Percentiles rank a stretch among this genome's conserved stretches.
These are phyloP conservation scores for Exsudoporus frostii DNA, from an alignment of 768 basidiomycete genomes.

Conservation along the genomic window DNA sequence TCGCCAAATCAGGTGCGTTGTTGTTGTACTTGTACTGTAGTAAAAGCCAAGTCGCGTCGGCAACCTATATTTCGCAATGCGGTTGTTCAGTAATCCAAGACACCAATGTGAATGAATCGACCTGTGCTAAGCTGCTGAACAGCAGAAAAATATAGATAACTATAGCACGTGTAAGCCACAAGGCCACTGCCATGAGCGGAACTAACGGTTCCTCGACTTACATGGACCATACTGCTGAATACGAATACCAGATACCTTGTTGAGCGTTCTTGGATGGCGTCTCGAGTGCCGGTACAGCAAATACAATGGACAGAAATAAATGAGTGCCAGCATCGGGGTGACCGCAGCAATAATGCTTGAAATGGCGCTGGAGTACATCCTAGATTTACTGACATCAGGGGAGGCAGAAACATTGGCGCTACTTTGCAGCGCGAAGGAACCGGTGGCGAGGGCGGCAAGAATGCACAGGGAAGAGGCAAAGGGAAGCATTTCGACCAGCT, in stretches of 20 bases:
- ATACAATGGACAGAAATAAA: slow-evolving; percentile 51
- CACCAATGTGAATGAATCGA: slow-evolving; percentile 14
- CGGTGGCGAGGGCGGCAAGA: slow-evolving; percentile 33
- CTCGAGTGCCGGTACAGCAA: slow-evolving; percentile 47
- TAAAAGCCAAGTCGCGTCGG: slow-evolving; percentile 56
- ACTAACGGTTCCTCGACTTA: slow-evolving; percentile 26
- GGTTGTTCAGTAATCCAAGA: slow-evolving; percentile 1
- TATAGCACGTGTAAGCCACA: slow-evolving; percentile 28
- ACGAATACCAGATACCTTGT: slow-evolving; percentile 46
- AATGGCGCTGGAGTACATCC: slow-evolving; percentile 35
- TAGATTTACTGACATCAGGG: slow-evolving; percentile 26
- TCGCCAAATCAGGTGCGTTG: slow-evolving; percentile 47
- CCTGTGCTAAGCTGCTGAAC: slow-evolving; percentile 46
- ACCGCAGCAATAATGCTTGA: slow-evolving; percentile 36
- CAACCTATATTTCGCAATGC: slow-evolving; percentile 35
- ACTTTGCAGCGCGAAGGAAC: slow-evolving; percentile 31
- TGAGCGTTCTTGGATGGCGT: slow-evolving; percentile 45
- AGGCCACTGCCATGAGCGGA: background rate
- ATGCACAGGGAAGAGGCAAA: slow-evolving; percentile 35
- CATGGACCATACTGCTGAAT: slow-evolving; percentile 53
- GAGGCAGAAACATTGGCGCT: slow-evolving; percentile 6
- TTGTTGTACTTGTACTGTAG: slow-evolving; percentile 52
- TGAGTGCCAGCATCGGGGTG: slow-evolving; percentile 34
- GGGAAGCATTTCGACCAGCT: slow-evolving; percentile 38
- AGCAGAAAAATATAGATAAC: slow-evolving; percentile 53